Evolutionary conservation across 257 asterid species (phyloP), one percentile per base, ranked within the genome.

Genomic region (Cynanchum wilfordii): DNA sequence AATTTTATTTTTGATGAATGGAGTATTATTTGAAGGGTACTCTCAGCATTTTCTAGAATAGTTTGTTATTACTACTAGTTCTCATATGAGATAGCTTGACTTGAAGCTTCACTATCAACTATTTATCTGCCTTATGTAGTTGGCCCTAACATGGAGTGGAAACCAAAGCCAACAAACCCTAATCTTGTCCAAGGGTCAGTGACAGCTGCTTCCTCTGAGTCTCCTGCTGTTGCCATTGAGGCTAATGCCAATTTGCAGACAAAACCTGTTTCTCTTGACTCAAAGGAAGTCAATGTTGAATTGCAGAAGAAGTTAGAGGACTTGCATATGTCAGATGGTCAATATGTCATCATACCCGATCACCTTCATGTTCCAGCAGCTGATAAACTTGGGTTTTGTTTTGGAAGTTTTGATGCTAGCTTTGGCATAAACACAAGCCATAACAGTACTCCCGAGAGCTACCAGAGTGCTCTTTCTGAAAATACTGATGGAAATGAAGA

Each of bases 381-480:
- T 77, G 92, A 88, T 73, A 90, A 90, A 70, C 97, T 93, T 75
- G 95, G 96, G 75, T 93, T 93, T 75, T 81, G 92, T 80, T 93
- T 93, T 84, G 98, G 98, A 84, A 93, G 97, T 79, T 93, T 93
- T 75, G 97, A 88, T 77, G 82, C 90, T 73, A 80, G 86, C 82
- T 86, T 88, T 79, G 91, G 83, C 15, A 77, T 87, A 78, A 86
- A 82, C 47, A 56, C 88, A 75, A 81, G 80, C 80, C 76, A 76
- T 70, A 81, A 79, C 66, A 82, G 82, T 55, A 84, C 74, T 75
- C 81, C 80, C 20, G 84, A 75, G 77, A 73, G 76, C 74, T 89
- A 75, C 36, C 76, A 80, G 80, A 86, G 84, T 77, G 81, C 75
- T 27, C 33, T 73, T 75, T 76, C 94, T 71, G 90, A 88, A 78